phyloP scores from a whole-genome alignment of 2,329 filamentous ascomycete species.

The Pseudogymnoascus sp. region DNA sequence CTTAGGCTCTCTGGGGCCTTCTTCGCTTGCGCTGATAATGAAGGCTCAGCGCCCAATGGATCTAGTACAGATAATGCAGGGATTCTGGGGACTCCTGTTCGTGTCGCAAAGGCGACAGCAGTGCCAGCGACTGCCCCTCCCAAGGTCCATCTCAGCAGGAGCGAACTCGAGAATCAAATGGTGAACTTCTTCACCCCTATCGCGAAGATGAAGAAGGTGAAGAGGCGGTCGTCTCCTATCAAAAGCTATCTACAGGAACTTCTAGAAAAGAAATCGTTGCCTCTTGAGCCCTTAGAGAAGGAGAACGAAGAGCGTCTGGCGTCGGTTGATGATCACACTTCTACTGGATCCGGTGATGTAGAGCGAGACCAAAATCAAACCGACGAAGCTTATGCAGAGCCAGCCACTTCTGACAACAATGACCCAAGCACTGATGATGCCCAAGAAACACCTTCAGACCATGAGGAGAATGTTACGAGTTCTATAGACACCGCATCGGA shows the following conservation, averaged over 20 bases:
- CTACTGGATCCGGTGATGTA: background rate
- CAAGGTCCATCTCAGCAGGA: slow-evolving; percentile 7
- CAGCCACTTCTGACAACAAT: background rate
- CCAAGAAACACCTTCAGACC: background rate
- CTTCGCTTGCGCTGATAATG: background rate
- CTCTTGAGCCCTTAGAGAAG: background rate
- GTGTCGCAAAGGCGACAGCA: background rate
- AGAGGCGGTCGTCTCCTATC: slow-evolving; percentile 9
- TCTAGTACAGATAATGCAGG: background rate
- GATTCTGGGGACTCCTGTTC: background rate
- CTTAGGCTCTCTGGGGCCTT: slow-evolving; percentile 3
- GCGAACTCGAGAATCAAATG: slow-evolving; percentile 2
- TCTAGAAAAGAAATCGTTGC: slow-evolving; percentile 1
- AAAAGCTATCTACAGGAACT: slow-evolving; percentile 10
- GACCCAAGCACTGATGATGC: background rate
- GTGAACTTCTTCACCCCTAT: slow-evolving; percentile 8
- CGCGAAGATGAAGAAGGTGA: slow-evolving; percentile 4
- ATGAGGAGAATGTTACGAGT: background rate
- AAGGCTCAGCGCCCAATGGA: background rate
- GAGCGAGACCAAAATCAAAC: background rate
- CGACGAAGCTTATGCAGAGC: background rate
- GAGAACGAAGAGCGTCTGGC: background rate
- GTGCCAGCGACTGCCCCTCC: background rate
- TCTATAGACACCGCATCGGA: background rate
- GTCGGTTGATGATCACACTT: background rate